Conservation (phyloP, 1,139 yeast species). For the Dujonia santamariae region DNA sequence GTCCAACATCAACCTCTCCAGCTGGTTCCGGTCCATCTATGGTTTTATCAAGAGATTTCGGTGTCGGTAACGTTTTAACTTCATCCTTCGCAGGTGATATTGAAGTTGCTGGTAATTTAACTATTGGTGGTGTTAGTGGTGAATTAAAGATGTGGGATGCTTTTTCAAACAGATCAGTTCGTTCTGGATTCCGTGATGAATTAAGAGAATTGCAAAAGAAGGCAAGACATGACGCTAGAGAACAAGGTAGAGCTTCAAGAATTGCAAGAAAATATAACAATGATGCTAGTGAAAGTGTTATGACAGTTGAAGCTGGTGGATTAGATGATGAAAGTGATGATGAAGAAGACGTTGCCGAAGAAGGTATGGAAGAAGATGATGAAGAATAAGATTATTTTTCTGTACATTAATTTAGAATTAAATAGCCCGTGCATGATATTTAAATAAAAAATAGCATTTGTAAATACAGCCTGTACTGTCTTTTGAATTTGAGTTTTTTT, state of each 20-base stretch:
- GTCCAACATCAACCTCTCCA: constrained; percentile 33
- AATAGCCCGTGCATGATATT: neutral
- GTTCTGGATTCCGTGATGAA: constrained; percentile 62
- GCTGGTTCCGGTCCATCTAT: constrained; percentile 73
- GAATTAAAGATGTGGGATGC: constrained; percentile 91
- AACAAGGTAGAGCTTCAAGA: constrained; percentile 62
- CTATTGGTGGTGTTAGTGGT: constrained; percentile 85
- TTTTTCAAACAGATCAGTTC: constrained; percentile 75
- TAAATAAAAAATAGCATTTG: too few relatives aligned
- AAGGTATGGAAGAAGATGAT: constrained; percentile 16
- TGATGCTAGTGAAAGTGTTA: constrained; percentile 50
- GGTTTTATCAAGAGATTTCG: constrained; percentile 90
- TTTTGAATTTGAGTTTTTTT: too few relatives aligned
- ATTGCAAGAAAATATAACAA: constrained; percentile 65
- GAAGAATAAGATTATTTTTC: constrained; percentile 6
- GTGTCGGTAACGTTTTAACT: constrained; percentile 88
- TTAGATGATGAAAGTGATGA: constrained; percentile 59
- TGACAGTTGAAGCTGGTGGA: constrained; percentile 58
- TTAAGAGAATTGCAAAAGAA: constrained; percentile 48
- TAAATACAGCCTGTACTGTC: too few relatives aligned
- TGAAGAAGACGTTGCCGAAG: constrained; percentile 38
- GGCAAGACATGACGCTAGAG: constrained; percentile 58
- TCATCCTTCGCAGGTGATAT: constrained; percentile 82
- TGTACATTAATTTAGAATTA: constrained; percentile 4
- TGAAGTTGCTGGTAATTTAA: constrained; percentile 81